Evolutionary conservation across 805 yeast species (phyloP).

Genomic region (Komagataella kurtzmanii): DNA sequence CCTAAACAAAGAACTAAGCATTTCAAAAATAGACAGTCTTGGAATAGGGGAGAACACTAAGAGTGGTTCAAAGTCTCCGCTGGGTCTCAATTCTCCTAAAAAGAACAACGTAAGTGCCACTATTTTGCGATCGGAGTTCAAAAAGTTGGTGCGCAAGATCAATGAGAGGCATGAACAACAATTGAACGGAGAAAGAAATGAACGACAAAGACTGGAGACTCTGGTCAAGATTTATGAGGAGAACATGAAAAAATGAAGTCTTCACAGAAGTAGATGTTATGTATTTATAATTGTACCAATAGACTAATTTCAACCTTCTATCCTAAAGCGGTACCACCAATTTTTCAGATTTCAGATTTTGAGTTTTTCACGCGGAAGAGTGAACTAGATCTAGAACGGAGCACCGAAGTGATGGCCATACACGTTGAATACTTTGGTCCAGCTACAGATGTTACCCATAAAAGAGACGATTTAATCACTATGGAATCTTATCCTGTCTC

Average conservation of each 20-base stretch:
- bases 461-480: constrained; percentile 1
- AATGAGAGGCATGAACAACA: constrained; percentile 50
- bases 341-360: not conserved
- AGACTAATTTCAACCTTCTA: not conserved
- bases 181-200: constrained; percentile 39
- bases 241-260: not conserved
- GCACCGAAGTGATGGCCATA: constrained; percentile 2
- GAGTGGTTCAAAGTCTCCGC: constrained; percentile 8
- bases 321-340: not conserved
- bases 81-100: constrained; percentile 8
- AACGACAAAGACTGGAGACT: constrained; percentile 29
- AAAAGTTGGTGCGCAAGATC: constrained; percentile 45
- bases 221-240: constrained; percentile 14
- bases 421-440: constrained; percentile 18
- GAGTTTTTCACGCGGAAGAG: not conserved
- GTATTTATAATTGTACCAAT: not conserved
- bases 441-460: constrained; percentile 13
- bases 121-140: constrained; percentile 55
- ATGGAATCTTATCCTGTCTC: not conserved
- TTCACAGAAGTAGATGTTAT: too few relatives aligned
- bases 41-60: constrained; percentile 16
- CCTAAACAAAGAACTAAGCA: constrained; percentile 29
- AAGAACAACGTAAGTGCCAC: constrained; percentile 26
- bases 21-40: constrained; percentile 29
- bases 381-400: not conserved